These are phyloP conservation scores for Aspergillus sp. DNA, from an alignment of 2,329 filamentous ascomycete species.

Conservation along the genomic window DNA sequence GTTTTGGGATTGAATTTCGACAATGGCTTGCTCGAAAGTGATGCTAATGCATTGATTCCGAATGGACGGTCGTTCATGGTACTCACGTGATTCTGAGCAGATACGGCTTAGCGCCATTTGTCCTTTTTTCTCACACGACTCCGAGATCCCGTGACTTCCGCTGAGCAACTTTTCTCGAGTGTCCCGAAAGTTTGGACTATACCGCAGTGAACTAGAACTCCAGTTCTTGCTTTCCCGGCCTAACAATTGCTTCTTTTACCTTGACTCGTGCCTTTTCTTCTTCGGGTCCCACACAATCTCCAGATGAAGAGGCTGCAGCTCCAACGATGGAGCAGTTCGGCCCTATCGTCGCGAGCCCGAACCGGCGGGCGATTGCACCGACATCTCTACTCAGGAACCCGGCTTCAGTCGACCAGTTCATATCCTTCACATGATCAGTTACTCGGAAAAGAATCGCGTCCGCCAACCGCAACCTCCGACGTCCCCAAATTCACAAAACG, in stretches of 20 bases:
- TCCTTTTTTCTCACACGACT: constrained; percentile 34
- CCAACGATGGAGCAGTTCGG: constrained; percentile 57
- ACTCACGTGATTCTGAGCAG: constrained; percentile 32
- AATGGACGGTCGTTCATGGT: constrained; percentile 35
- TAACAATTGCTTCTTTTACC: constrained; percentile 13
- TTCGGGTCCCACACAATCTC: constrained; percentile 24
- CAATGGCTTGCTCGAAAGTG: constrained; percentile 27
- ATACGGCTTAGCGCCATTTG: constrained; percentile 33
- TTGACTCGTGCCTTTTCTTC: neutral
- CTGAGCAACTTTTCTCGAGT: constrained; percentile 43
- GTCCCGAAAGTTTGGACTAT: constrained; percentile 28
- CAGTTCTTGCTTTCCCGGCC: constrained; percentile 17
- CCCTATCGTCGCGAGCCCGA: constrained; percentile 53
- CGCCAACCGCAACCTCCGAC: constrained; percentile 27
- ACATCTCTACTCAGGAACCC: constrained; percentile 40
- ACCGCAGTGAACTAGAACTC: constrained; percentile 18
- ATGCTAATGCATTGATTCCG: constrained; percentile 35
- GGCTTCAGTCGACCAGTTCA: constrained; percentile 49
- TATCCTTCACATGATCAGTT: constrained; percentile 34
- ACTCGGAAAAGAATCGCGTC: constrained; percentile 31
- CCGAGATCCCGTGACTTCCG: constrained; percentile 43
- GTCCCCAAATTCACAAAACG: constrained; percentile 40
- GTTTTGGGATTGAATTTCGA: constrained; percentile 28
- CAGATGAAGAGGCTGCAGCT: constrained; percentile 58
- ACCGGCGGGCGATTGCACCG: constrained; percentile 44